Evolutionary conservation across 495 filamentous ascomycete species (phyloP).

Genomic region (Xylaria intraflava): DNA sequence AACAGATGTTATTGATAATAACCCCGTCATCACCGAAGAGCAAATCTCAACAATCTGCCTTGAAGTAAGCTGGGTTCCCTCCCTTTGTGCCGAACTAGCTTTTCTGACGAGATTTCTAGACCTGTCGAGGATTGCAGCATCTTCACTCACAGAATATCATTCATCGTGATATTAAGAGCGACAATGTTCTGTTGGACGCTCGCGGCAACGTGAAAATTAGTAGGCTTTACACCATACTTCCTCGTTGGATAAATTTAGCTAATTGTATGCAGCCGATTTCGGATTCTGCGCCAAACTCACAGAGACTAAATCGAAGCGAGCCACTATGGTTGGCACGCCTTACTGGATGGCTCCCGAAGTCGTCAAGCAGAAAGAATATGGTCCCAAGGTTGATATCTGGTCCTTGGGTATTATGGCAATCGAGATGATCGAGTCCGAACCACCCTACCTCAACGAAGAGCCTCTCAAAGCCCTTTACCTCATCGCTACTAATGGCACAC

Average conservation of each 20-base stretch:
- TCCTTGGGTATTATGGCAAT: constrained; percentile 99
- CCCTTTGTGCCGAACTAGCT: not conserved
- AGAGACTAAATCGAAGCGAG: constrained; percentile 91
- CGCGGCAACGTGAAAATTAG: constrained; percentile 97
- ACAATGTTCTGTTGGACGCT: constrained; percentile 92
- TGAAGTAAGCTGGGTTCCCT: constrained; percentile 55
- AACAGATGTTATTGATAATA: constrained; percentile 98
- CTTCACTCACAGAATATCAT: constrained; percentile 94
- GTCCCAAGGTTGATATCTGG: constrained; percentile 97
- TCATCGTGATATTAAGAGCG: constrained; percentile 97
- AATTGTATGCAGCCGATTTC: constrained; percentile 69
- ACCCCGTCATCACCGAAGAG: constrained; percentile 80
- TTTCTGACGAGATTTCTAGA: constrained; percentile 52
- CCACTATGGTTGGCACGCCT: constrained; percentile 97
- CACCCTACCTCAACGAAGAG: constrained; percentile 96
- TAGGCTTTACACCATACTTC: constrained; percentile 39
- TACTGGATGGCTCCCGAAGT: constrained; percentile 99
- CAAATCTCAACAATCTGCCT: constrained; percentile 96
- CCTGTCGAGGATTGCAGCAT: constrained; percentile 90
- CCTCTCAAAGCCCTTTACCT: constrained; percentile 94
- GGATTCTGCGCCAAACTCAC: constrained; percentile 99
- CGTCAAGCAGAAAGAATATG: constrained; percentile 98
- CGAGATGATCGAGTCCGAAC: constrained; percentile 99
- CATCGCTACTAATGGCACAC: constrained; percentile 96
- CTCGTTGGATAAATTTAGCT: constrained; percentile 18